A percentile compares a stretch with the other conserved stretches of the same genome.
Evolutionary conservation across 108 stramenopile species (phyloP).

Genomic region (Nitzschia inconspicua): DNA sequence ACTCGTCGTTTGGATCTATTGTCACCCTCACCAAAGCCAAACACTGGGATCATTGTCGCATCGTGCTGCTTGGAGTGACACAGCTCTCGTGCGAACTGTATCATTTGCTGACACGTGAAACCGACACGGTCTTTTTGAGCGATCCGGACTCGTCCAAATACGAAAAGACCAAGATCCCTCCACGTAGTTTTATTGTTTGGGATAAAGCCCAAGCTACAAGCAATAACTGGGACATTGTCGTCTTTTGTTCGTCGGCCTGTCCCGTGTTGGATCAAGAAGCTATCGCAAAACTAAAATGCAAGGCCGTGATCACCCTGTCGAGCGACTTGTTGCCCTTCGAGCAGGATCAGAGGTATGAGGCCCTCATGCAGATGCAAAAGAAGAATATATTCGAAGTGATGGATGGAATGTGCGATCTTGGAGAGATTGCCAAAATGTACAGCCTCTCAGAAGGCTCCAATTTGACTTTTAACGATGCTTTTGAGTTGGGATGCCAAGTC

Average conservation of each 20-base stretch:
- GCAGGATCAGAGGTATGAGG: neutral
- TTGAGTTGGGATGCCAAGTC: slow-evolving; percentile 14
- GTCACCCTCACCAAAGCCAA: slow-evolving; percentile 22
- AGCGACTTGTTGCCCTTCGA: slow-evolving; percentile 14
- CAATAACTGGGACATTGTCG: slow-evolving; percentile 20
- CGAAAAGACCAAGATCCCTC: slow-evolving; percentile 8
- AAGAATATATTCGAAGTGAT: slow-evolving; percentile 16
- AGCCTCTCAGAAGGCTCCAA: slow-evolving; percentile 3
- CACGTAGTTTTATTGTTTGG: slow-evolving; percentile 13
- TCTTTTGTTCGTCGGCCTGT: slow-evolving; percentile 27
- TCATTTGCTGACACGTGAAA: slow-evolving; percentile 15
- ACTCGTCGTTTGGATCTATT: slow-evolving; percentile 26
- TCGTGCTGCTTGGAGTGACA: slow-evolving; percentile 23
- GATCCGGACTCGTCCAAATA: slow-evolving; percentile 7
- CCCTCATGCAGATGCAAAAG: slow-evolving; percentile 11
- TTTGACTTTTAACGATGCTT: slow-evolving; percentile 18
- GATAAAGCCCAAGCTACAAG: neutral
- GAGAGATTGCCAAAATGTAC: slow-evolving; percentile 26
- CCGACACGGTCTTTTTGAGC: slow-evolving; percentile 19
- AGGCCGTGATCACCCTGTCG: slow-evolving; percentile 19
- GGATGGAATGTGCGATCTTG: slow-evolving; percentile 26
- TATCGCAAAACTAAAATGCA: slow-evolving; percentile 4
- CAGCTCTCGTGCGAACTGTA: slow-evolving; percentile 16
- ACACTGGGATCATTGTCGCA: slow-evolving; percentile 10
- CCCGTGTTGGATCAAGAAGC: slow-evolving; percentile 4